Percentiles rank a stretch among this genome's conserved stretches.
Conservation (phyloP, 2,329 filamentous ascomycete species). For the Aotearoamyces nothofagi region DNA sequence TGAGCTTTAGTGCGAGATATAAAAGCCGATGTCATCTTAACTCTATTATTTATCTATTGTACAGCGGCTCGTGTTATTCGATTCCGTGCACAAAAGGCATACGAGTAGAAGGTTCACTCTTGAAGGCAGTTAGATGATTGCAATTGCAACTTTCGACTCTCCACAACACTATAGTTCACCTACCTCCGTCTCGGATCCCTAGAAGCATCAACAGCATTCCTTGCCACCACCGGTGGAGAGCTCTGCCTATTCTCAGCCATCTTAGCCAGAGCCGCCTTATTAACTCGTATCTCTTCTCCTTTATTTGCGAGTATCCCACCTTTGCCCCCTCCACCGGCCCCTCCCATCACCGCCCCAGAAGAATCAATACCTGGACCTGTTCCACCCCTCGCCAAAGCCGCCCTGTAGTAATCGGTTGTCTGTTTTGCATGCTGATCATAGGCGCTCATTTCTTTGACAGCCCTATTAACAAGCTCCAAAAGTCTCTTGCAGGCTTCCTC, state of each 20-base stretch:
- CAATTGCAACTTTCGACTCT: neutral
- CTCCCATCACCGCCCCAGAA: neutral
- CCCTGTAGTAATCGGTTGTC: slow-evolving; percentile 3
- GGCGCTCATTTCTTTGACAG: slow-evolving; percentile 6
- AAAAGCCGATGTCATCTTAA: too few relatives aligned
- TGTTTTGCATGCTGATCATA: slow-evolving; percentile 10
- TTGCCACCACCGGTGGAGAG: neutral
- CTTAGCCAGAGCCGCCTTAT: neutral
- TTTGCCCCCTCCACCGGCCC: neutral
- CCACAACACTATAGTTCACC: neutral
- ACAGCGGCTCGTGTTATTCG: too few relatives aligned
- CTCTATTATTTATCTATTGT: too few relatives aligned
- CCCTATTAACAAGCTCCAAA: slow-evolving; percentile 5
- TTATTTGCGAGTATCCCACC: neutral
- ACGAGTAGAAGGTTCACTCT: too few relatives aligned
- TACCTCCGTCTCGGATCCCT: neutral
- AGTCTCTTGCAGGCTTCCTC: slow-evolving; percentile 5
- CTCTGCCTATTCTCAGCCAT: neutral
- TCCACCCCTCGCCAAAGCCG: slow-evolving; percentile 4
- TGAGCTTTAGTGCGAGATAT: too few relatives aligned
- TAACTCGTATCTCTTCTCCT: neutral
- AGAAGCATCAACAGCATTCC: neutral
- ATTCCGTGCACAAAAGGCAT: too few relatives aligned
- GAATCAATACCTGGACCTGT: neutral
- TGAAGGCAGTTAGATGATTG: too few relatives aligned